These are phyloP conservation scores for Filosporella fistucella DNA, from an alignment of 495 filamentous ascomycete species.

Conservation along the genomic window DNA sequence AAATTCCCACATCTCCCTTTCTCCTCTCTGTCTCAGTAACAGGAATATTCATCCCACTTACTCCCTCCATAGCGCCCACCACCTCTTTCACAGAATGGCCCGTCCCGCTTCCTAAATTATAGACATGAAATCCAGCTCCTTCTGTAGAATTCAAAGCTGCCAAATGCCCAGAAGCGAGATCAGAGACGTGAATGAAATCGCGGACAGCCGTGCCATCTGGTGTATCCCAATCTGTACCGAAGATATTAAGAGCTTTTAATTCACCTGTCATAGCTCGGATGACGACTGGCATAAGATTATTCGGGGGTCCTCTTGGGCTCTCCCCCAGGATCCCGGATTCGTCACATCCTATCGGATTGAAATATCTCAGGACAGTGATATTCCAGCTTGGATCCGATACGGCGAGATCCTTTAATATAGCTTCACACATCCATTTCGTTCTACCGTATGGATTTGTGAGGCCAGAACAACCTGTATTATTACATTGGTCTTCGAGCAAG, in stretches of 20 bases:
- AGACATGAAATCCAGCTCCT: slow-evolving; percentile 39
- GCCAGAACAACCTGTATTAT: slow-evolving; percentile 40
- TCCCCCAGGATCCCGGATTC: slow-evolving; percentile 58
- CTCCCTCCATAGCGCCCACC: slow-evolving; percentile 32
- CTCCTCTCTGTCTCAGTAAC: slow-evolving; percentile 17
- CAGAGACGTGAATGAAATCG: slow-evolving; percentile 59
- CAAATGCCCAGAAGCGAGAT: slow-evolving; percentile 62
- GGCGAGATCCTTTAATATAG: slow-evolving; percentile 57
- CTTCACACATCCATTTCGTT: slow-evolving; percentile 63
- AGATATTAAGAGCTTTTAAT: slow-evolving; percentile 48
- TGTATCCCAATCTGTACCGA: slow-evolving; percentile 59
- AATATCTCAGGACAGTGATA: slow-evolving; percentile 59
- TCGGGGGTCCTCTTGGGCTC: slow-evolving; percentile 53
- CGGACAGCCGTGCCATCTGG: slow-evolving; percentile 70
- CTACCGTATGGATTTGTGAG: slow-evolving; percentile 63
- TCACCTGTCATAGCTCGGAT: slow-evolving; percentile 53
- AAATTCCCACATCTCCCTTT: slow-evolving; percentile 26
- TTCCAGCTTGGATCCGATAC: slow-evolving; percentile 54
- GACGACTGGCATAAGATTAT: slow-evolving; percentile 58
- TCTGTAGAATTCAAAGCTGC: slow-evolving; percentile 36
- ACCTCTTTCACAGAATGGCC: slow-evolving; percentile 50
- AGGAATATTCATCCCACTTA: slow-evolving; percentile 18
- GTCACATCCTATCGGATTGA: slow-evolving; percentile 64
- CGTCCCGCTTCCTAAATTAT: slow-evolving; percentile 48
- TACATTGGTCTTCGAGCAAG: slow-evolving; percentile 53